A percentile compares a stretch with the other conserved stretches of the same genome.
These are phyloP conservation scores for Neonectria sp. DNA, from an alignment of 2,329 filamentous ascomycete genomes.

Conservation along the genomic window DNA sequence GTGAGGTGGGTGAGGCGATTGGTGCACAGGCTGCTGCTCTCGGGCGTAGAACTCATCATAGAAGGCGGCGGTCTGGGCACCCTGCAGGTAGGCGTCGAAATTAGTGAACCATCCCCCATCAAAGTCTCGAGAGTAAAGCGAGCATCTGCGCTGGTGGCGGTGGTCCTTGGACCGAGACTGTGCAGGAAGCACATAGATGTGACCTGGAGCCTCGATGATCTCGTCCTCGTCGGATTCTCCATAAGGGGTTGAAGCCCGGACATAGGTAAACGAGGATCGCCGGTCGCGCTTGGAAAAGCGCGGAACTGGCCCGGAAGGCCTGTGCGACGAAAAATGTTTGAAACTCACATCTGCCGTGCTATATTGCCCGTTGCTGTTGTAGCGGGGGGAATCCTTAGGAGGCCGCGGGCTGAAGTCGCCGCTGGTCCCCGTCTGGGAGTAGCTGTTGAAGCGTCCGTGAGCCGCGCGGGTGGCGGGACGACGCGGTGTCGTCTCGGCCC, in stretches of 20 bases:
- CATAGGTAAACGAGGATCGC: constrained; percentile 71
- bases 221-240: constrained; percentile 78
- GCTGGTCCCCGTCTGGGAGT: constrained; percentile 49
- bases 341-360: constrained; percentile 78
- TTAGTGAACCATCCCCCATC: constrained; percentile 72
- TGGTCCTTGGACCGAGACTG: constrained; percentile 59
- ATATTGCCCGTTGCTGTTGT: constrained; percentile 75
- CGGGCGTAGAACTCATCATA: constrained; percentile 56
- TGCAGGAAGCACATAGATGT: constrained; percentile 68
- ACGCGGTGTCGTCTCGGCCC: constrained; percentile 65
- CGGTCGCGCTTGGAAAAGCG: constrained; percentile 64
- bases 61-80: constrained; percentile 48
- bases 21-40: constrained; percentile 52
- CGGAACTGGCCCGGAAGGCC: constrained; percentile 53
- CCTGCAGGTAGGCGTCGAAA: constrained; percentile 71
- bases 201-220: constrained; percentile 68
- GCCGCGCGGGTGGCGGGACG: constrained; percentile 68
- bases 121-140: constrained; percentile 57
- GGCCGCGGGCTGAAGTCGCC: constrained; percentile 59
- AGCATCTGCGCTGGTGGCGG: constrained; percentile 50
- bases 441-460: constrained; percentile 56
- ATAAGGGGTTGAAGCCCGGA: constrained; percentile 71
- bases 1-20: constrained; percentile 61
- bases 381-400: constrained; percentile 71
- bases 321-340: constrained; percentile 65